A percentile compares a stretch with the other conserved stretches of the same genome.
Evolutionary conservation across 2,329 filamentous ascomycete genomes (phyloP).

Genomic region (Fonsecaea pedrosoi): DNA sequence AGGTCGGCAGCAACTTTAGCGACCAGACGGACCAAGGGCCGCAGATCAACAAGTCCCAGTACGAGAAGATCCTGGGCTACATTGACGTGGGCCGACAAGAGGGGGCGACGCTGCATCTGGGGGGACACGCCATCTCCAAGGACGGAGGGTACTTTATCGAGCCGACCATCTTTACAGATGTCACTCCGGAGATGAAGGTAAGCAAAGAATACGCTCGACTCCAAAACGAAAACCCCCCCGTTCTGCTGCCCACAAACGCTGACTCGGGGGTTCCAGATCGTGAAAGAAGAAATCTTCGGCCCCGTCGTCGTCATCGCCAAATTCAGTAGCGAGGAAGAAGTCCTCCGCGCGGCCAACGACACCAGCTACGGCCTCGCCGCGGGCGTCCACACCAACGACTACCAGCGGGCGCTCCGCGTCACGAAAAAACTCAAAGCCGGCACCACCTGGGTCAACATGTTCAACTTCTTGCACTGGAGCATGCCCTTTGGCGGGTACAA

Average conservation of each 20-base stretch:
- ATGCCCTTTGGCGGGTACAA: conserved; percentile 55
- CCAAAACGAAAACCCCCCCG: neutral
- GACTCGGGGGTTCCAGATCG: conserved; percentile 48
- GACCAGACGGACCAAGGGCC: conserved; percentile 76
- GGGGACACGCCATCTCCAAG: conserved; percentile 53
- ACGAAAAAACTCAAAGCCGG: conserved; percentile 51
- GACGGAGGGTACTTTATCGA: conserved; percentile 54
- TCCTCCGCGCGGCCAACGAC: conserved; percentile 48
- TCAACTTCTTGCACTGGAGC: conserved; percentile 48
- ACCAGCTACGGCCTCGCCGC: conserved; percentile 51
- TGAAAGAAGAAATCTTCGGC: conserved; percentile 60
- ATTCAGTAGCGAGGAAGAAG: conserved; percentile 50
- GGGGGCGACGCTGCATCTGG: conserved; percentile 70
- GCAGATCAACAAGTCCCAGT: conserved; percentile 73
- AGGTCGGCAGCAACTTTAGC: conserved; percentile 73
- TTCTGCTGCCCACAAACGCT: neutral
- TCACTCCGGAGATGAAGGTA: conserved; percentile 61
- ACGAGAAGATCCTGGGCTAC: conserved; percentile 72
- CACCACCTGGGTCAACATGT: conserved; percentile 55
- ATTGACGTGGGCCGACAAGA: conserved; percentile 73
- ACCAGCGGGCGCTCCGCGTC: conserved; percentile 49
- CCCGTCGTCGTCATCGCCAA: conserved; percentile 50
- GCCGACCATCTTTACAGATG: conserved; percentile 65
- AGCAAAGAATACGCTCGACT: neutral
- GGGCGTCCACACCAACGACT: conserved; percentile 50